Base-by-base conservation (phyloP, 2,329 filamentous ascomycete genomes). In the Diaporthe citrichinensis region DNA sequence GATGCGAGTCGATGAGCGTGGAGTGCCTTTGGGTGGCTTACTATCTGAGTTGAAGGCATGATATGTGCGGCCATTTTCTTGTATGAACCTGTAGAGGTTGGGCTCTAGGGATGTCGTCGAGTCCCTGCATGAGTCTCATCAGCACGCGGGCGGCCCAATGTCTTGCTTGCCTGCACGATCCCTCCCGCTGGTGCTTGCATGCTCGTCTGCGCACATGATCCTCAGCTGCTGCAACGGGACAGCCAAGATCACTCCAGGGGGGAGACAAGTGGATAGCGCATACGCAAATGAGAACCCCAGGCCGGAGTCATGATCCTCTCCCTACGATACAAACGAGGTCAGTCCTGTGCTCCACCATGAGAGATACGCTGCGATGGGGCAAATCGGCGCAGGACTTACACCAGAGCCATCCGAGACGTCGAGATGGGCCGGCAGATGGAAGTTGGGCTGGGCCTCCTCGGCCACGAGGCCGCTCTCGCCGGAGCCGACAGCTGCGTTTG, bases 51-150 rank as follows among this genome's bases (percentile, higher is more conserved):
- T 82, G 69, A 80, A 81, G 65, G 78, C 78, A 71, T 82, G 81
- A 76, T 82, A 82, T 39, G 81, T 82, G 44, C 81, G 79, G 1
- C 81, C 81, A 61, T 82, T 80, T 34, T 81, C 81, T 44, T 80
- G 78, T 20, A 82, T 49, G 73, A 79, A 82, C 61, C 81, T 77
- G 62, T 80, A 80, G 12, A 81, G 71, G 23, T 78, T 80, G 39
- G 81, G 77, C 36, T 80, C 76, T 31, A 81, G 23, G 39, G 81
- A 81, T 77, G 79, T 80, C 10, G 80, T 82, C 9, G 81, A 82
- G 25, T 80, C 81, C 57, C 81, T 81, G 20, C 34, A n/a, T 7
- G 53, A 17, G 12, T 1, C 17, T 53, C 58, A 58, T 62, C 55
- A 65, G 57, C 23, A 73, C 9, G 4, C 36, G 25, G 31, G 28